Evolutionary conservation across 306 rosid species (phyloP).

Genomic region (Fagus sylvatica): DNA sequence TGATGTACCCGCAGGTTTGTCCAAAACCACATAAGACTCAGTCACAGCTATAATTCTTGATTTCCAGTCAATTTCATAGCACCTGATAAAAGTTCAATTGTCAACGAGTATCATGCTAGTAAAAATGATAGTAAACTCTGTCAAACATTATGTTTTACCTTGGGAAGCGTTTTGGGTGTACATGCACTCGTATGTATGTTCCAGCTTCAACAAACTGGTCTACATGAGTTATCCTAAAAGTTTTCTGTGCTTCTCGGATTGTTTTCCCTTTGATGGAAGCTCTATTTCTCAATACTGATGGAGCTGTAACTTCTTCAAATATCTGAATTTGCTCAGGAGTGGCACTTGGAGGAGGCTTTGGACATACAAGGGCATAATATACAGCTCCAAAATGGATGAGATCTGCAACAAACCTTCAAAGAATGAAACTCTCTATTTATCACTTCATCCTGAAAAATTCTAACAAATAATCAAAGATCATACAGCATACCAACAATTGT

Average conservation of each 20-base stretch:
- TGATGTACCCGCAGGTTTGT: conserved; percentile 91
- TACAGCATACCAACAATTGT: not conserved
- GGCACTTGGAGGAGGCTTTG: conserved; percentile 85
- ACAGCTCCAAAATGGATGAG: conserved; percentile 89
- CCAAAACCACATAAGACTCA: conserved; percentile 80
- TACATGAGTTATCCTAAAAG: conserved; percentile 59
- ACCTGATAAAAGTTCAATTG: conserved; percentile 47
- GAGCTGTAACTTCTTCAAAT: conserved; percentile 66
- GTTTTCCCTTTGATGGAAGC: conserved; percentile 85
- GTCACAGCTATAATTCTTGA: conserved; percentile 77
- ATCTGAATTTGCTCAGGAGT: conserved; percentile 69
- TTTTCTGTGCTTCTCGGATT: conserved; percentile 82
- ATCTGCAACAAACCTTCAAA: conserved; percentile 86
- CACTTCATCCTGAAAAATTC: conserved; percentile 19
- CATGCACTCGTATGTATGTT: conserved; percentile 76
- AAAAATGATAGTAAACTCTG: conserved; percentile 12
- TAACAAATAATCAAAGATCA: conserved; percentile 15
- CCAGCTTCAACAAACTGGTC: conserved; percentile 81
- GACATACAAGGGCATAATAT: conserved; percentile 90
- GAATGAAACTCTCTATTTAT: conserved; percentile 36
- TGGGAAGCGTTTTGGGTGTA: conserved; percentile 88
- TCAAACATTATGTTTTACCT: conserved; percentile 42
- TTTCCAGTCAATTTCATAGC: conserved; percentile 91
- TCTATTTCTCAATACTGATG: conserved; percentile 59
- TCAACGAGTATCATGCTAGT: conserved; percentile 33